phyloP scores from a whole-genome alignment of 768 basidiomycete genomes.

The Lactarius sanguifluus region DNA sequence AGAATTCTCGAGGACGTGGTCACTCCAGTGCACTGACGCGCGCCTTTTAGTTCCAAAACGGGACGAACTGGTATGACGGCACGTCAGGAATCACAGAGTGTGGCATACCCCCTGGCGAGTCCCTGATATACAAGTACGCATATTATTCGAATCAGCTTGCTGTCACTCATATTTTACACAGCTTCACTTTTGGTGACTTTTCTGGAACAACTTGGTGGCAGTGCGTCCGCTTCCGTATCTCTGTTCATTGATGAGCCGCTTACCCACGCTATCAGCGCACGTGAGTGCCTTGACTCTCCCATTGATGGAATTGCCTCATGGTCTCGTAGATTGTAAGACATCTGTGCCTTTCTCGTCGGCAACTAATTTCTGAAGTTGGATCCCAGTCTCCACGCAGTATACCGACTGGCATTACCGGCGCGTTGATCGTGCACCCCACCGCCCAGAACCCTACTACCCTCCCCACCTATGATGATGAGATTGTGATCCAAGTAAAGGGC shows the following conservation, averaged over 20 bases:
- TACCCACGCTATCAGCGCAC: constrained; percentile 30
- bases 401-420: constrained; percentile 53
- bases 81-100: constrained; percentile 50
- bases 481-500: constrained; percentile 31
- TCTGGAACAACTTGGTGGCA: constrained; percentile 54
- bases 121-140: constrained; percentile 40
- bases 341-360: background rate
- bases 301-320: background rate
- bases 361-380: background rate
- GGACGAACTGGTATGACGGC: constrained; percentile 52
- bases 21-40: constrained; percentile 7
- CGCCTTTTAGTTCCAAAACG: constrained; percentile 41
- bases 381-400: constrained; percentile 37
- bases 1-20: background rate
- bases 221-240: constrained; percentile 30
- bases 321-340: constrained; percentile 29
- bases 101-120: constrained; percentile 51
- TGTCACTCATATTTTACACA: constrained; percentile 19
- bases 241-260: background rate
- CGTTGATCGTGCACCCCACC: constrained; percentile 47
- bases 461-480: constrained; percentile 43
- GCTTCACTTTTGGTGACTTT: constrained; percentile 45
- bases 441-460: constrained; percentile 36
- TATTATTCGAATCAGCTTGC: background rate
- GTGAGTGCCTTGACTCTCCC: constrained; percentile 21